These are phyloP conservation scores for Globisporangium lucens DNA, from an alignment of 352 stramenopile genomes.

Conservation along the genomic window DNA sequence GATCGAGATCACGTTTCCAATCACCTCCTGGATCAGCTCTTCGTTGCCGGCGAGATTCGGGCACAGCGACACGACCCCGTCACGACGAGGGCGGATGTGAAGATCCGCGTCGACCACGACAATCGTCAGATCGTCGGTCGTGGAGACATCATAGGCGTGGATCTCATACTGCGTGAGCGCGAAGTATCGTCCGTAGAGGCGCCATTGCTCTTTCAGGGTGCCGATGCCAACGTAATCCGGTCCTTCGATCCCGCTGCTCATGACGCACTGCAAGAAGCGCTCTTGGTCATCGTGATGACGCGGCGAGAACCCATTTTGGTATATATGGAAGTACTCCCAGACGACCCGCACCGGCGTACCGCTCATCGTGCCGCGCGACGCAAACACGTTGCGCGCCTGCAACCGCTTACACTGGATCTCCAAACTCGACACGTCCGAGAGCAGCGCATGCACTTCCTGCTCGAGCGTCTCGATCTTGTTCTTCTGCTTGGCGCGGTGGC, in stretches of 20 bases:
- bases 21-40: conserved; percentile 49
- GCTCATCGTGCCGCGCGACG: conserved; percentile 20
- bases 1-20: conserved; percentile 35
- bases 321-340: conserved; percentile 55
- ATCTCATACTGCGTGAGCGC: conserved; percentile 31
- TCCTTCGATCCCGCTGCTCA: conserved; percentile 38
- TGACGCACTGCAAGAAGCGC: conserved; percentile 48
- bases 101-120: conserved; percentile 44
- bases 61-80: conserved; percentile 42
- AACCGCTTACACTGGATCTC: conserved; percentile 29
- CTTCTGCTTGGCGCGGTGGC: conserved; percentile 66
- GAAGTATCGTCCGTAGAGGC: conserved; percentile 45
- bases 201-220: conserved; percentile 48
- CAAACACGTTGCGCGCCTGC: conserved; percentile 32
- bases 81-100: conserved; percentile 33
- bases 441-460: conserved; percentile 37
- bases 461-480: conserved; percentile 37
- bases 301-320: conserved; percentile 41
- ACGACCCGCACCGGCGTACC: conserved; percentile 34
- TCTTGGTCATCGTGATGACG: conserved; percentile 31
- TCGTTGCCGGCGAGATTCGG: conserved; percentile 36
- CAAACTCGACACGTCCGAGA: conserved; percentile 37
- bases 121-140: conserved; percentile 35
- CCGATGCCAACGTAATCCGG: conserved; percentile 54
- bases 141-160: conserved; percentile 30